Evolutionary conservation across 495 filamentous ascomycete species (phyloP), one percentile per base, ranked within the genome.

Genomic region (Penicillium waksmanii): DNA sequence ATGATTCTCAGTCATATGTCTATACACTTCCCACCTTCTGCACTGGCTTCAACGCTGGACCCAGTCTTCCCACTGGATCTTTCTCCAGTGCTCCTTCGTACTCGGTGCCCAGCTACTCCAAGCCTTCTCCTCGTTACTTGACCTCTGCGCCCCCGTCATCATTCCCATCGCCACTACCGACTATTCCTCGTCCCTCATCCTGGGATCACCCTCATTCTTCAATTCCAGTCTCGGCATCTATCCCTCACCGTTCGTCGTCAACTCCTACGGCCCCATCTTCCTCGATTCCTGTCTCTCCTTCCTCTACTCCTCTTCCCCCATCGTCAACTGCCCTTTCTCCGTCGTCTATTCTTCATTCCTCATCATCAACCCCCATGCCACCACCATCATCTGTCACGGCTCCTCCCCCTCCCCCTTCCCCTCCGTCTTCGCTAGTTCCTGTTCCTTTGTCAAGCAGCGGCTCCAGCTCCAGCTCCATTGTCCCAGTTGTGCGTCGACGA

Each of bases 1-100:
- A 35, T n/a, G 0, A 8, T 1, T 18, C 31, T 12, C 48, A 51
- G 48, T 51, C 48, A 31, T 31, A 33, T 25, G 15, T 35, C 27
- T 33, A 33, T 17, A 31, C 48, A 8, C n/a, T 51, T 8, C 48
- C 48, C n/a, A 33, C 48, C n/a, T 33, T 51, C 25, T 51, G 48
- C 48, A 51, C 48, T 25, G 48, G 23, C 25, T 51, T 51, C 31
- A 18, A 35, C 8, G 10, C 48, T 51, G 25, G 25, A 17, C 48
- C 48, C 0, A 51, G 25, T 25, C 25, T 51, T n/a, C 25, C 31
- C 5, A 33, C 48, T 25, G 48, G 25, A 51, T 51, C 48, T 10
- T 35, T 33, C 25, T 51, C 48, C 25, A 18, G 25, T 17, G 23
- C 48, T 10, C 48, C 48, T 31, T n/a, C 25, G 23, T 47, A 47